phyloP scores from a whole-genome alignment of 2,329 filamentous ascomycete genomes.

The Lecanicillium sp. region DNA sequence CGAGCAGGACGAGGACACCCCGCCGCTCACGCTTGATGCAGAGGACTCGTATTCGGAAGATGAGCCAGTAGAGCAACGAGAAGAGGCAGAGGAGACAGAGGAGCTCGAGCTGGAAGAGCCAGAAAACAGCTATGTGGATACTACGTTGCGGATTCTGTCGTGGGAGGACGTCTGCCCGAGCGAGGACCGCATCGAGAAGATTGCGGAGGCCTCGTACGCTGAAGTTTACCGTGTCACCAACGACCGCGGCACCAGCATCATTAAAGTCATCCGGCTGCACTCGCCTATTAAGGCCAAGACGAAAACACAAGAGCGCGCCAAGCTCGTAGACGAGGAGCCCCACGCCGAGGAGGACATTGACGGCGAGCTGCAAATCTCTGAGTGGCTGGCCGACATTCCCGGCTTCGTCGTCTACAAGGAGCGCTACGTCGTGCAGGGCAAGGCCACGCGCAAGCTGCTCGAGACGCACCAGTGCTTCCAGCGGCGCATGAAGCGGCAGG shows the following conservation, averaged over 20 bases:
- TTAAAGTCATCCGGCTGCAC: slow-evolving; percentile 56
- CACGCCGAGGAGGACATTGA: slow-evolving; percentile 48
- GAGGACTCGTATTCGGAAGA: not conserved
- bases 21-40: not conserved
- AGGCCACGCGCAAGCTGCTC: slow-evolving; percentile 45
- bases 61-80: slow-evolving; percentile 12
- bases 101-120: slow-evolving; percentile 13
- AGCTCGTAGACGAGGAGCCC: slow-evolving; percentile 54
- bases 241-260: slow-evolving; percentile 54
- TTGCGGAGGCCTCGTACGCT: slow-evolving; percentile 61
- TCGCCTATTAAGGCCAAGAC: slow-evolving; percentile 54
- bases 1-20: not conserved
- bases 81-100: slow-evolving; percentile 9
- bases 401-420: slow-evolving; percentile 63
- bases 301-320: slow-evolving; percentile 47
- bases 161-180: slow-evolving; percentile 55
- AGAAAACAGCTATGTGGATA: slow-evolving; percentile 5
- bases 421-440: slow-evolving; percentile 53
- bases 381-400: slow-evolving; percentile 57
- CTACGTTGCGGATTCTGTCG: slow-evolving; percentile 36
- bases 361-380: slow-evolving; percentile 57
- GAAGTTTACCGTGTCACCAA: slow-evolving; percentile 60
- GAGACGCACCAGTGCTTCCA: slow-evolving; percentile 57
- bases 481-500: slow-evolving; percentile 45
- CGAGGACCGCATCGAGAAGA: slow-evolving; percentile 52